phyloP scores from a whole-genome alignment of 2,329 filamentous ascomycete genomes.

The Calonectria fujianensis region DNA sequence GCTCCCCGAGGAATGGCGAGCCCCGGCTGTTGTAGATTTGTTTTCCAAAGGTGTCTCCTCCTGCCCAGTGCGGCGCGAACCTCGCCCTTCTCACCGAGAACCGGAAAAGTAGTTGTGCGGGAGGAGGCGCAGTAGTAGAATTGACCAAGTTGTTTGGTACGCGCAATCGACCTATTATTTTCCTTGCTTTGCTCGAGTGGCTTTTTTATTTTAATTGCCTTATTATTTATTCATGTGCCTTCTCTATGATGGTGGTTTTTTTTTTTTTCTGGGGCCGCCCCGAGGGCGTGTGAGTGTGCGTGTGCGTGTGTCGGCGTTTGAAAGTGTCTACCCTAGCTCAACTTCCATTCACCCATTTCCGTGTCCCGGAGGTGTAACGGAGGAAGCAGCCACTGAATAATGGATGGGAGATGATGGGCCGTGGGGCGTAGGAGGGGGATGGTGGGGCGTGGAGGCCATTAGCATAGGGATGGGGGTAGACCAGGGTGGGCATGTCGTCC shows the following conservation, averaged over 20 bases:
- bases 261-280: constrained; percentile 4
- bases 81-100: constrained; percentile 51
- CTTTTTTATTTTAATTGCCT: constrained; percentile 1
- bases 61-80: constrained; percentile 1
- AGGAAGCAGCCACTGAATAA: constrained; percentile 36
- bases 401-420: not conserved
- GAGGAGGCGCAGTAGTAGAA: not conserved
- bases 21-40: constrained; percentile 31
- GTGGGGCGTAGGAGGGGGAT: constrained; percentile 19
- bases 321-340: constrained; percentile 13
- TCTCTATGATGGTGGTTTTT: not conserved
- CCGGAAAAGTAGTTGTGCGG: constrained; percentile 25
- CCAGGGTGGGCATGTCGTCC: constrained; percentile 33
- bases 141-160: not conserved
- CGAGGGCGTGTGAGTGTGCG: constrained; percentile 10
- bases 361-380: constrained; percentile 50
- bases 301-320: not conserved
- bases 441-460: constrained; percentile 38
- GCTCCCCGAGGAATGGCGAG: constrained; percentile 37
- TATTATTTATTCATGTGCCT: constrained; percentile 40
- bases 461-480: constrained; percentile 26
- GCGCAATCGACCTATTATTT: constrained; percentile 28
- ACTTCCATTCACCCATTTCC: constrained; percentile 33
- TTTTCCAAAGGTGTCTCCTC: constrained; percentile 6
- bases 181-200: not conserved